Evolutionary conservation across 306 rosid species (phyloP).

Genomic region (Prunus mira): DNA sequence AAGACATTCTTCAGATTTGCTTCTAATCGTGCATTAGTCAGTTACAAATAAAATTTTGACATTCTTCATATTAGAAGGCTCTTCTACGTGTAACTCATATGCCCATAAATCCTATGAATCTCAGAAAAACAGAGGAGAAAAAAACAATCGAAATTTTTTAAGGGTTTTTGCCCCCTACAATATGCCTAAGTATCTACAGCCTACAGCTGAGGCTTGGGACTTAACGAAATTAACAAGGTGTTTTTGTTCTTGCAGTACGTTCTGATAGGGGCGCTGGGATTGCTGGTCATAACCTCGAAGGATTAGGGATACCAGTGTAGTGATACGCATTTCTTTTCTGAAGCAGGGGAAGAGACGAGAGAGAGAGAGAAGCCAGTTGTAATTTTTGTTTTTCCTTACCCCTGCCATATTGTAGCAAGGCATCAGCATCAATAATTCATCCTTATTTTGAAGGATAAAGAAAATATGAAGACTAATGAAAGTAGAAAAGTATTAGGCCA

Average conservation of each 20-base stretch:
- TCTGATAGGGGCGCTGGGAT: conserved; percentile 40
- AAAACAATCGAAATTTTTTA: no score
- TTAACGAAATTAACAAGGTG: background rate
- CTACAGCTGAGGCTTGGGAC: background rate
- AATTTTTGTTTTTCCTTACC: background rate
- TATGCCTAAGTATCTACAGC: background rate
- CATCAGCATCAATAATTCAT: background rate
- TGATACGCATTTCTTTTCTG: background rate
- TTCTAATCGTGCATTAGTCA: background rate
- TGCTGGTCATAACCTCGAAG: conserved; percentile 38
- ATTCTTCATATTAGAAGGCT: no score
- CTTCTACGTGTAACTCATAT: no score
- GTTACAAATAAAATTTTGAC: background rate
- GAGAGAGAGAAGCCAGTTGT: background rate
- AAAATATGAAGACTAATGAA: no score
- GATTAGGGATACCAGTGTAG: conserved; percentile 15
- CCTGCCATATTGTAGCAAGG: background rate
- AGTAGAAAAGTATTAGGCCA: no score
- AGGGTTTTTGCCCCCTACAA: background rate
- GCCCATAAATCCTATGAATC: no score
- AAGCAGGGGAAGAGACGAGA: background rate
- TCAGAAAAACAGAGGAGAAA: no score
- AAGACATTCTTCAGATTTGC: background rate
- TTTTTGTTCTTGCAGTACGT: conserved; percentile 41
- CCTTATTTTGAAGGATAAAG: background rate